Conservation (phyloP, 805 yeast genomes). For the Candida maesae region DNA sequence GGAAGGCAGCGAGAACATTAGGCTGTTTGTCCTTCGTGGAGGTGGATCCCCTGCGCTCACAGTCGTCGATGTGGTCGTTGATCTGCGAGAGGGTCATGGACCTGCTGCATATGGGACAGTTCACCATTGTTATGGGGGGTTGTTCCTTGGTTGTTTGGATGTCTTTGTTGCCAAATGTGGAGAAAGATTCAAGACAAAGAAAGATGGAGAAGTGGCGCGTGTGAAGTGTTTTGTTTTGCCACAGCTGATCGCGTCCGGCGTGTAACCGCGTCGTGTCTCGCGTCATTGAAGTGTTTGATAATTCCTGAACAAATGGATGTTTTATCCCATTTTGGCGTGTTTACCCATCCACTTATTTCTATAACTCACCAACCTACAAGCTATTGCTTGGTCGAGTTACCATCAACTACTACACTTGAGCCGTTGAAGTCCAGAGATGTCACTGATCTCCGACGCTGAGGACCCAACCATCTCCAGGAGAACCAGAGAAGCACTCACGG, state of each 20-base stretch:
- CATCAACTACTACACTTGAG: no score
- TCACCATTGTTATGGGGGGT: constrained; percentile 18
- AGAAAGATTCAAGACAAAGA: no score
- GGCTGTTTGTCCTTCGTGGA: constrained; percentile 5
- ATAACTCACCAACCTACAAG: no score
- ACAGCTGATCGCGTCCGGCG: no score
- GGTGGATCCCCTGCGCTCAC: constrained; percentile 13
- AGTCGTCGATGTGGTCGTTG: constrained; percentile 24
- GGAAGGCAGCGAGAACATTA: constrained; percentile 4
- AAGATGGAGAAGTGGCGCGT: no score
- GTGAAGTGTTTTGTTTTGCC: no score
- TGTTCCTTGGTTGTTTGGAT: no score
- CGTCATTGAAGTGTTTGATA: no score
- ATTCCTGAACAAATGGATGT: neutral
- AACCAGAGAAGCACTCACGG: neutral
- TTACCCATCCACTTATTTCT: no score
- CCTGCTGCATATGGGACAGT: constrained; percentile 26
- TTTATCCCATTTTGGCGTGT: neutral
- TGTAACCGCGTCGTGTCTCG: no score
- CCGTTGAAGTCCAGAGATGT: neutral
- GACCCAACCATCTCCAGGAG: neutral
- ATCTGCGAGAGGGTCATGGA: constrained; percentile 16
- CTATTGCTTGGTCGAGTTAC: no score
- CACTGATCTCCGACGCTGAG: neutral
- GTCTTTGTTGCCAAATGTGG: no score